Evolutionary conservation across 2,329 filamentous ascomycete genomes (phyloP).

Genomic region (Cercospora sp.): DNA sequence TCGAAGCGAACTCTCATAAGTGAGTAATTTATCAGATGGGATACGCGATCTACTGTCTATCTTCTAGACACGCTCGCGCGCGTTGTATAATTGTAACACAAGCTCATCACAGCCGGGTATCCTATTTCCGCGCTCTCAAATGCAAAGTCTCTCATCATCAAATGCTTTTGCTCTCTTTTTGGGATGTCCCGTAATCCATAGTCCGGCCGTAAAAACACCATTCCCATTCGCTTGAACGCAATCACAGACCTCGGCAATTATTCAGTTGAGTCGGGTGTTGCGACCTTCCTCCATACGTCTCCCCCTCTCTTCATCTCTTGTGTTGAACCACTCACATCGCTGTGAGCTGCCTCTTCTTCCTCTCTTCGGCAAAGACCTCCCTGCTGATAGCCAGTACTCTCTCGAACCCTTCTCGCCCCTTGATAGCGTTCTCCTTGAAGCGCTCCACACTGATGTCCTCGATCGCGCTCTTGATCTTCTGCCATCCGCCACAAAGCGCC

Average conservation of each 20-base stretch:
- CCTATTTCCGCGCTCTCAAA: background rate
- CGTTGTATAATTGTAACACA: background rate
- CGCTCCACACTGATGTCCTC: slow-evolving; percentile 86
- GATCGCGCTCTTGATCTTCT: slow-evolving; percentile 93
- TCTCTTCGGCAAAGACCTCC: slow-evolving; percentile 86
- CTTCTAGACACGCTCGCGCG: background rate
- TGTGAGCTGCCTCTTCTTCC: slow-evolving; percentile 54
- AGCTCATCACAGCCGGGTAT: background rate
- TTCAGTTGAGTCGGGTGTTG: background rate
- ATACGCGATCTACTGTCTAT: background rate
- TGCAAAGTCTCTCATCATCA: background rate
- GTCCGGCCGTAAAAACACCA: background rate
- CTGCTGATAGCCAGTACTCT: slow-evolving; percentile 90
- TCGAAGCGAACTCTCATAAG: no score
- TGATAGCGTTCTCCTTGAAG: slow-evolving; percentile 87
- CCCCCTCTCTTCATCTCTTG: background rate
- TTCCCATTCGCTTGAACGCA: slow-evolving; percentile 13
- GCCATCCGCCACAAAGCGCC: slow-evolving; percentile 92
- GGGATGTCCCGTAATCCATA: background rate
- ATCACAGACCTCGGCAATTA: background rate
- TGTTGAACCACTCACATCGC: slow-evolving; percentile 12
- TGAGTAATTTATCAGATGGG: background rate
- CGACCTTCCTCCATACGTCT: background rate
- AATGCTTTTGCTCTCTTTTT: background rate
- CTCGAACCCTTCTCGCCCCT: slow-evolving; percentile 93